These are phyloP conservation scores for Wickerhamia fluorescens DNA, from an alignment of 805 yeast species.

Conservation along the genomic window DNA sequence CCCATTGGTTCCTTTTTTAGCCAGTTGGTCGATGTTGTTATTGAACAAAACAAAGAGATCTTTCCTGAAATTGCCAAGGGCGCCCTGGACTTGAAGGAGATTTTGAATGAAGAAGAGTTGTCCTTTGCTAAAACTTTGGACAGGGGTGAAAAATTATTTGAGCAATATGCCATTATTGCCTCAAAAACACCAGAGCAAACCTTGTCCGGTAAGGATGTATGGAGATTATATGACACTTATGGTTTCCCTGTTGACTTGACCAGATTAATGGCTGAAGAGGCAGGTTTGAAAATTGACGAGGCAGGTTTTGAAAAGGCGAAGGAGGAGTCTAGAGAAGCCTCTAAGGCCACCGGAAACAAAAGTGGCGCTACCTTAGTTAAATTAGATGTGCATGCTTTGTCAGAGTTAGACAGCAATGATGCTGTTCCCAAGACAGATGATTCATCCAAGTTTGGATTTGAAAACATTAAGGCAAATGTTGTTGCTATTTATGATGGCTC, in stretches of 20 bases:
- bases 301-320: slow-evolving; percentile 88
- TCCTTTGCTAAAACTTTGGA: slow-evolving; percentile 93
- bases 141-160: slow-evolving; percentile 95
- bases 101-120: slow-evolving; percentile 91
- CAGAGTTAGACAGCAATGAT: slow-evolving; percentile 54
- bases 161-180: slow-evolving; percentile 84
- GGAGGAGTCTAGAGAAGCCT: slow-evolving; percentile 86
- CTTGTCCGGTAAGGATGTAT: slow-evolving; percentile 88
- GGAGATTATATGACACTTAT: slow-evolving; percentile 97
- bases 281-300: slow-evolving; percentile 87
- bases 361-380: slow-evolving; percentile 57
- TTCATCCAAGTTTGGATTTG: slow-evolving; percentile 63
- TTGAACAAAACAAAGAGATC: slow-evolving; percentile 75
- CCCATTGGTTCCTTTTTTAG: slow-evolving; percentile 94
- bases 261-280: slow-evolving; percentile 97
- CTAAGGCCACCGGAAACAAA: slow-evolving; percentile 74
- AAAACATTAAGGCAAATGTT: slow-evolving; percentile 61
- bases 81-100: slow-evolving; percentile 73
- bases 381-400: slow-evolving; percentile 86
- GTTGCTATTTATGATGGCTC: slow-evolving; percentile 66
- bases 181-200: slow-evolving; percentile 65
- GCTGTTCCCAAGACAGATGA: slow-evolving; percentile 79
- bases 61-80: slow-evolving; percentile 87
- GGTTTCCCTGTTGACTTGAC: slow-evolving; percentile 99
- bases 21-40: slow-evolving; percentile 84